Evolutionary conservation across 495 filamentous ascomycete genomes (phyloP), one percentile per base, ranked within the genome.

Genomic region (Neurospora sp.): DNA sequence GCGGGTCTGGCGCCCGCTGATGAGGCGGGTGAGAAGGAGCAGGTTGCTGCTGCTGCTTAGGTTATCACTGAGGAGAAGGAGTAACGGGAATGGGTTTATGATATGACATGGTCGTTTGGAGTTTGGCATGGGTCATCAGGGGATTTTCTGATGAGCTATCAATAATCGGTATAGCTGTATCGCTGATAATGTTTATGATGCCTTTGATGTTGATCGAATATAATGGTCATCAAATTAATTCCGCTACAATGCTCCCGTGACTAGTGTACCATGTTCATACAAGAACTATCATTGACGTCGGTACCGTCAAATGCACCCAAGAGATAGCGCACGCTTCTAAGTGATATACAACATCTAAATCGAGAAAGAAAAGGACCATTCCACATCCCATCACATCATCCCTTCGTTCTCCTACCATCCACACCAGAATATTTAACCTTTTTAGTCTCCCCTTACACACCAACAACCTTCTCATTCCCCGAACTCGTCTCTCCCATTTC

Each of bases 1-100:
- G 74, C 73, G 7, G 80, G 80, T 40, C 72, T 83, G 59, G 9
- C 61, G 5, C 79, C 79, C 16, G 69, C 44, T 3, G 78, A 79
- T 46, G 74, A 71, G 69, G 69, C 72, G 1, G 79, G 76, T 0
- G 68, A 73, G 70, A 53, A 18, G 39, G 70, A 69, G 18, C 78
- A 81, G 72, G 76, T 35, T 65, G 27, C 53, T 65, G 27, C 53
- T 65, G 53, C 53, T 65, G 53, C 53, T 31, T 61, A 61, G 4
- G 46, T 12, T 14, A 3, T 22, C n/a, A 8, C 41, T 16, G 1
- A 11, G 18, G 41, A 42, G 20, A 20, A 5, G n/a, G 10, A 11
- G n/a, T 5, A 27, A 18, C 7, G 31, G 22, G 1, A 14, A 59
- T 31, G 48, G 2, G 22, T 59, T 8, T 2, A 61, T 59, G 20